A percentile compares a stretch with the other conserved stretches of the same genome.
Conservation (phyloP, 139 green algal species). For the Dunaliella primolecta region DNA sequence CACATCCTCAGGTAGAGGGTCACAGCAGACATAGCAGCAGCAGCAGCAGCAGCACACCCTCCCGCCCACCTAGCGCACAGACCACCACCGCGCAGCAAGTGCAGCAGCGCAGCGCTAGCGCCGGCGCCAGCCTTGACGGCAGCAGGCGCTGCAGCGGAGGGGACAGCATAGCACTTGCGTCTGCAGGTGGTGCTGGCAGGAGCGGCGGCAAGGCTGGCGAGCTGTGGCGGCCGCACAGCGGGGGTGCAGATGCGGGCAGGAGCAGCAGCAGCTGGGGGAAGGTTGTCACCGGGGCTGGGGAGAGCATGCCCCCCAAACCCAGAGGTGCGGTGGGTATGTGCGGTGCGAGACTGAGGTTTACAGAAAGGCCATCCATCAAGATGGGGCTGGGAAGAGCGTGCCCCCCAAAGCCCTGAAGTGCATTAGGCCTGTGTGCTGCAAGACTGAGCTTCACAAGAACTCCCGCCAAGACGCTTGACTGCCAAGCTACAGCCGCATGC, state of each 20-base stretch:
- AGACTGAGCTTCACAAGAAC: no score
- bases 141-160: background rate
- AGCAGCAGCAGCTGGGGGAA: background rate
- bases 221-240: background rate
- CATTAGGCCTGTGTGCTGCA: no score
- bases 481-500: no score
- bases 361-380: no score
- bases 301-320: background rate
- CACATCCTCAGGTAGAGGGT: no score
- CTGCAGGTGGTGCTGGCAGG: background rate
- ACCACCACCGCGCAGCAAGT: background rate
- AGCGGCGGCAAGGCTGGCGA: background rate
- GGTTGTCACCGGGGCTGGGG: background rate
- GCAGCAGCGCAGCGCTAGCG: background rate
- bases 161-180: background rate
- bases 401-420: no score
- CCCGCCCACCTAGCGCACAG: background rate
- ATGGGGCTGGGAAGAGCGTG: no score
- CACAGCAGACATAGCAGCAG: background rate
- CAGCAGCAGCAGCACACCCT: background rate
- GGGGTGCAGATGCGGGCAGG: no score
- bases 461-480: no score
- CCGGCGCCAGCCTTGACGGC: background rate
- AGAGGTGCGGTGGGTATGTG: conserved; percentile 1
- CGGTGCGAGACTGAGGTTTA: no score